Conservation (phyloP, 2,329 filamentous ascomycete species). For the Fusarium subtropicale region DNA sequence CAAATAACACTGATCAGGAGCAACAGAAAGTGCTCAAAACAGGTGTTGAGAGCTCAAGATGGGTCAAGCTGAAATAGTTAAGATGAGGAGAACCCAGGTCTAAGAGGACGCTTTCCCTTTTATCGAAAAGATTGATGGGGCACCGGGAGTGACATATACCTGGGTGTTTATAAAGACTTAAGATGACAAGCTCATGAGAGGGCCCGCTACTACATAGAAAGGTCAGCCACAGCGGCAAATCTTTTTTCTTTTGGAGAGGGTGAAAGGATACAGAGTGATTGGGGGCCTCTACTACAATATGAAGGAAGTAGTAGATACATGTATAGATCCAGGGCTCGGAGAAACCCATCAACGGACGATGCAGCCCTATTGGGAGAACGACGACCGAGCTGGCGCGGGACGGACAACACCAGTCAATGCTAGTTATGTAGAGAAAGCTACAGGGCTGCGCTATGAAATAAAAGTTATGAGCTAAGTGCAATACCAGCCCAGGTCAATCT, state of each 20-base stretch:
- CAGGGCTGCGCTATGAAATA: constrained; percentile 40
- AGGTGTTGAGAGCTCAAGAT: constrained; percentile 22
- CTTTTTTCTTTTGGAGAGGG: constrained; percentile 34
- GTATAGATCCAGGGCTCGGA: constrained; percentile 32
- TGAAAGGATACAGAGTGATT: constrained; percentile 29
- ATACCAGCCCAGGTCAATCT: constrained; percentile 33
- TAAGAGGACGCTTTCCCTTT: constrained; percentile 43
- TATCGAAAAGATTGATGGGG: constrained; percentile 42
- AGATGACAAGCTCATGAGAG: constrained; percentile 37
- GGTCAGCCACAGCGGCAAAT: constrained; percentile 39
- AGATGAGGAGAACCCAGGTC: constrained; percentile 30
- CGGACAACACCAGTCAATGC: constrained; percentile 31
- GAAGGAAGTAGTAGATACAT: constrained; percentile 43
- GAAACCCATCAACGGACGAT: constrained; percentile 41
- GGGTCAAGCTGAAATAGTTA: constrained; percentile 30
- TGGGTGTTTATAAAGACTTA: constrained; percentile 35
- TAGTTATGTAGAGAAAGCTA: constrained; percentile 29
- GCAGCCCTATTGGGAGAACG: constrained; percentile 42
- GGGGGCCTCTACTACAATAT: constrained; percentile 34
- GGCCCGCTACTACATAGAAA: constrained; percentile 36
- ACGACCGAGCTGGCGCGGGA: constrained; percentile 30
- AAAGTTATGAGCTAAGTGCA: constrained; percentile 30
- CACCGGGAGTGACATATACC: constrained; percentile 37
- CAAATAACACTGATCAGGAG: constrained; percentile 14
- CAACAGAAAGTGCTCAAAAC: constrained; percentile 21